Evolutionary conservation across 352 stramenopile genomes (phyloP).

Genomic region (Phytophthora kernoviae): DNA sequence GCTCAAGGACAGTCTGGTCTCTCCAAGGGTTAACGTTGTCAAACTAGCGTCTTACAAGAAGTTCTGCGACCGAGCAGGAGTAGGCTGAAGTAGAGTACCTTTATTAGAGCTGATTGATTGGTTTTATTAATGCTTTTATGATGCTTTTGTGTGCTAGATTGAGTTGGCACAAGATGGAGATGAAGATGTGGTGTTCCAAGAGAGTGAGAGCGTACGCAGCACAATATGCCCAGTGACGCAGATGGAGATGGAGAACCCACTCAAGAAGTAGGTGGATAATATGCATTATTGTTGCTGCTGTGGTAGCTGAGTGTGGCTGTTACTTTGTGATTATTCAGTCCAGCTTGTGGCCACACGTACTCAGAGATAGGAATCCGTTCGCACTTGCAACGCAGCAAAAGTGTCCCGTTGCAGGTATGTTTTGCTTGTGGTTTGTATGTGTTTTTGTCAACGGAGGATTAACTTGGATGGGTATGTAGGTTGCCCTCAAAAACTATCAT

Average conservation of each 20-base stretch:
- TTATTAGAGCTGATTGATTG: neutral
- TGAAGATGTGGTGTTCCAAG: constrained; percentile 81
- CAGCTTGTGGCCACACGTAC: constrained; percentile 79
- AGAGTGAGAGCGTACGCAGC: constrained; percentile 77
- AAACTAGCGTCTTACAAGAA: constrained; percentile 82
- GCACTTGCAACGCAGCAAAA: constrained; percentile 73
- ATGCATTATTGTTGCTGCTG: neutral
- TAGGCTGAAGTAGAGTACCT: constrained; percentile 21
- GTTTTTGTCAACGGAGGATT: constrained; percentile 1
- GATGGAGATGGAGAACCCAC: constrained; percentile 76
- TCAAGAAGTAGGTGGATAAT: constrained; percentile 61
- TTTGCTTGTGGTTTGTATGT: neutral
- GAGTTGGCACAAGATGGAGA: constrained; percentile 70
- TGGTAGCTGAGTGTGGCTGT: constrained; percentile 1
- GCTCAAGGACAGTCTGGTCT: constrained; percentile 52
- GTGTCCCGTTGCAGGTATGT: constrained; percentile 75
- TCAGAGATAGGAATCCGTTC: constrained; percentile 76
- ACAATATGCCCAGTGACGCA: constrained; percentile 84
- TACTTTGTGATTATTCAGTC: constrained; percentile 40
- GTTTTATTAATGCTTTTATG: neutral
- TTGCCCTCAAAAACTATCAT: constrained; percentile 64
- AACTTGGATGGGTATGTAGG: constrained; percentile 34
- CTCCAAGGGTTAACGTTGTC: constrained; percentile 57
- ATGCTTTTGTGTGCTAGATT: constrained; percentile 45
- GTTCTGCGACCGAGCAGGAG: constrained; percentile 77